Conservation (phyloP, 176 grass and related monocot species). For the Ampelocalamus luodianensis region DNA sequence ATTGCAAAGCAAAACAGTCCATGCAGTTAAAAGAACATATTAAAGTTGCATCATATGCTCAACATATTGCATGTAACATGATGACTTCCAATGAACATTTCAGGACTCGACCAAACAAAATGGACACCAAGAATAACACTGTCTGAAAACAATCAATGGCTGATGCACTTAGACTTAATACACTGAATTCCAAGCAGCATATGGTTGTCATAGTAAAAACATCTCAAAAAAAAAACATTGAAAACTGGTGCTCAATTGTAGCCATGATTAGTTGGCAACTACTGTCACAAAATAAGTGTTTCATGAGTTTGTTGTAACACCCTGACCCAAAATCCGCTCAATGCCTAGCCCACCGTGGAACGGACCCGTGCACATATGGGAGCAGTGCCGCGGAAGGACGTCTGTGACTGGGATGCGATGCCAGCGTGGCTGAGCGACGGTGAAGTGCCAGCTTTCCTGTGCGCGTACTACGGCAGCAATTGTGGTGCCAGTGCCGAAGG, state of each 20-base stretch:
- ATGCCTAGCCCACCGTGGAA: too few species aligned
- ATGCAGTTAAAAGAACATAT: background rate
- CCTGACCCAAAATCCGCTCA: too few species aligned
- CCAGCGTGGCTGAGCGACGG: too few species aligned
- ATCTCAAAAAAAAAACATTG: background rate
- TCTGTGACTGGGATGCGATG: too few species aligned
- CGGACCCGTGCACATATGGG: too few species aligned
- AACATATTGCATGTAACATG: background rate
- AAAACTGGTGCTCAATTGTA: conserved; percentile 15
- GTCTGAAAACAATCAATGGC: conserved; percentile 8
- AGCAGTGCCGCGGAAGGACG: too few species aligned
- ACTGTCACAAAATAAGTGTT: background rate
- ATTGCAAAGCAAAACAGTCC: conserved; percentile 10
- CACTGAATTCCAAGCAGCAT: background rate
- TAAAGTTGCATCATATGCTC: conserved; percentile 1
- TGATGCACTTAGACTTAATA: background rate
- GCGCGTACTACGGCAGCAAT: too few species aligned
- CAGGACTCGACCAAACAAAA: conserved; percentile 6
- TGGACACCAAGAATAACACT: background rate
- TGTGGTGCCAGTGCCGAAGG: too few species aligned
- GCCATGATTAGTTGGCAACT: conserved; percentile 5
- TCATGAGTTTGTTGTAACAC: background rate
- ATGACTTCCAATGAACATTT: conserved; percentile 22
- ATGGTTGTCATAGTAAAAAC: conserved; percentile 10
- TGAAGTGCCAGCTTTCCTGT: too few species aligned